phyloP scores from a whole-genome alignment of 192 early-diverging fungal genomes.

The Umbelopsis isabellina region DNA sequence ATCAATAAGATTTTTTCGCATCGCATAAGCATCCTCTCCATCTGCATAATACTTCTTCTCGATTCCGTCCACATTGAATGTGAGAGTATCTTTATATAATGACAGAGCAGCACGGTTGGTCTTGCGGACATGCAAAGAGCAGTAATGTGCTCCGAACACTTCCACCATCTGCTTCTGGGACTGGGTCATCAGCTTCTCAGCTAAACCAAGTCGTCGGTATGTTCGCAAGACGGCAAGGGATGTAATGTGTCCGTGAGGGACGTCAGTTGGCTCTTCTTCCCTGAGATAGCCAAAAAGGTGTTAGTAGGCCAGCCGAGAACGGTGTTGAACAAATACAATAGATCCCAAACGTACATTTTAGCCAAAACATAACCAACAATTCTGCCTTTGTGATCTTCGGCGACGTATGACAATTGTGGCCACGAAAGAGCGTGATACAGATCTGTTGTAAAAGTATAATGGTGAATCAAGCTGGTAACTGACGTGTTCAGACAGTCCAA shows the following conservation, averaged over 20 bases:
- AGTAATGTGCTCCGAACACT: slow-evolving; percentile 82
- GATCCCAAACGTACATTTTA: slow-evolving; percentile 74
- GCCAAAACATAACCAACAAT: slow-evolving; percentile 98
- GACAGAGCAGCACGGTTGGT: slow-evolving; percentile 92
- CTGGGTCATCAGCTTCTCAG: slow-evolving; percentile 96
- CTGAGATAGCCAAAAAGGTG: slow-evolving; percentile 45
- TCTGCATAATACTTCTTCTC: slow-evolving; percentile 99
- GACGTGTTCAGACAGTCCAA: background rate
- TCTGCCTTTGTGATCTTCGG: slow-evolving; percentile 87
- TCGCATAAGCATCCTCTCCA: slow-evolving; percentile 90
- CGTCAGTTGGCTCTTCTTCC: slow-evolving; percentile 79
- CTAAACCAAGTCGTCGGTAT: slow-evolving; percentile 94
- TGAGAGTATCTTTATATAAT: slow-evolving; percentile 91
- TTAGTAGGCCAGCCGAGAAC: background rate
- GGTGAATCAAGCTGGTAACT: background rate
- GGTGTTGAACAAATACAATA: too few relatives aligned
- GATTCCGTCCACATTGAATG: slow-evolving; percentile 86
- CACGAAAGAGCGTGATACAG: slow-evolving; percentile 81
- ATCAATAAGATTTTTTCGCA: slow-evolving; percentile 56
- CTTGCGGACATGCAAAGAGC: slow-evolving; percentile 93
- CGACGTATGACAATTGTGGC: slow-evolving; percentile 95
- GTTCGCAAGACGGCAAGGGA: slow-evolving; percentile 95
- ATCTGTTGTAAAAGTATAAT: slow-evolving; percentile 44
- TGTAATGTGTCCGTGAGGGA: slow-evolving; percentile 94
- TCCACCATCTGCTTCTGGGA: slow-evolving; percentile 89